A percentile compares a stretch with the other conserved stretches of the same genome.
Evolutionary conservation across 2,329 filamentous ascomycete genomes (phyloP).

Genomic region (Diaporthe vexans): DNA sequence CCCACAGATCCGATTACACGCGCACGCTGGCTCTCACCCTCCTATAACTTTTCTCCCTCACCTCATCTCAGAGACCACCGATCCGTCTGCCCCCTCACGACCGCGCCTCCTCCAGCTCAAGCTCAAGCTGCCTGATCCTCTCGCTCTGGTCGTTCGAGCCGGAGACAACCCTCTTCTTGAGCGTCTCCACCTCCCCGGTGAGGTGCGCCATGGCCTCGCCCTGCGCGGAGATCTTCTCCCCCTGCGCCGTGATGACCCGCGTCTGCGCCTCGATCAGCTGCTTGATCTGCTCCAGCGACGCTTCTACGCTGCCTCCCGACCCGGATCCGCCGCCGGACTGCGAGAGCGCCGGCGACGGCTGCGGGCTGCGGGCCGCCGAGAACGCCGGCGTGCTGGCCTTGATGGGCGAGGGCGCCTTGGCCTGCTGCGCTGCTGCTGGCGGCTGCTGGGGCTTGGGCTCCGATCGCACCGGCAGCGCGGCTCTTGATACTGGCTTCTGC

Average conservation of each 20-base stretch:
- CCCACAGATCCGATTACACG: conserved; percentile 14
- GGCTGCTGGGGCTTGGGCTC: conserved; percentile 61
- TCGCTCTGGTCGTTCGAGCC: conserved; percentile 74
- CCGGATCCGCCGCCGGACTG: conserved; percentile 51
- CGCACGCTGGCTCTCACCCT: not conserved
- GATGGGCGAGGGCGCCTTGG: conserved; percentile 50
- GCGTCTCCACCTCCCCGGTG: conserved; percentile 80
- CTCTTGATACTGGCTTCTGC: conserved; percentile 78
- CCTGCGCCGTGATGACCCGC: conserved; percentile 82
- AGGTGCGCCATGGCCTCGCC: conserved; percentile 80
- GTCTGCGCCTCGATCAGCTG: conserved; percentile 82
- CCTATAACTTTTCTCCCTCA: not conserved
- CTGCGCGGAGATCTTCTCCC: conserved; percentile 76
- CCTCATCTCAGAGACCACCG: not conserved
- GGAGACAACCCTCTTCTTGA: conserved; percentile 83
- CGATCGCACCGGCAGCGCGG: conserved; percentile 51
- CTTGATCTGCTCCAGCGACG: conserved; percentile 83
- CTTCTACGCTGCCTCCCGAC: conserved; percentile 62
- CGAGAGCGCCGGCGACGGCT: conserved; percentile 51
- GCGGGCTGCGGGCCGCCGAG: conserved; percentile 51
- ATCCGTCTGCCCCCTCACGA: conserved; percentile 56
- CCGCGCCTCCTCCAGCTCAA: conserved; percentile 75
- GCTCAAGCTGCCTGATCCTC: conserved; percentile 75
- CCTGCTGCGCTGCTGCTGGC: conserved; percentile 48
- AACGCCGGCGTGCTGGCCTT: conserved; percentile 46